Base-by-base conservation (phyloP, 2,329 filamentous ascomycete species). In the Aspergillus spinulosporus region DNA sequence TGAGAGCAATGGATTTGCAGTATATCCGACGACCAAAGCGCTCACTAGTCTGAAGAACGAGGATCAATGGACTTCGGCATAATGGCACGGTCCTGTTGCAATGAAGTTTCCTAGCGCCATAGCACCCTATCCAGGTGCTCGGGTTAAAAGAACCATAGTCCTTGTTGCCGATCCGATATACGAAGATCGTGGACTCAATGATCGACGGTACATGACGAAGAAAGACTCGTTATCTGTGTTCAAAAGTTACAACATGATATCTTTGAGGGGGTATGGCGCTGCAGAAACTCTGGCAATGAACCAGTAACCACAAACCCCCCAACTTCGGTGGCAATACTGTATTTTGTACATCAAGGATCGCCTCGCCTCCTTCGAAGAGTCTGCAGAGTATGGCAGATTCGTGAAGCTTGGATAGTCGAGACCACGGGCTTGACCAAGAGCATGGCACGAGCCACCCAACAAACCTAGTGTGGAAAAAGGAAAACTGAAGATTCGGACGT, bases 141-240 rank as follows among this genome's bases (percentile, higher is more conserved):
- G 39, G 49, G 49, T 43, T 34, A 31, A 12, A n/a, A 31, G 42
- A 37, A 12, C 34, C 34, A 37, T 39, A 32, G n/a, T 11, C 29
- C 26, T 9, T 7, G 39, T 29, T 21, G 52, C 37, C 36, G 52
- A 54, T 45, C 45, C 45, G 39, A 49, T 54, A 9, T 8, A 37
- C 5, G 46, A 28, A 44, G 37, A 54, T 49, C 52, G 37, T 49
- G 37, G 46, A 11, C 28, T 39, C 9, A 11, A 43, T n/a, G 31
- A 34, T 49, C n/a, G 12, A 14, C 11, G 28, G 34, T 37, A 12
- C 34, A 37, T 12, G 11, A 9, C 11, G 11, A 37, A 37, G 32
- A 21, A 21, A 21, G 21, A 21, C 21, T 21, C 21, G 21, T 21
- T 21, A 21, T 21, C 21, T 21, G 21, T 21, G 21, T 21, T 21